Conservation (phyloP, 163 green algal genomes). For the Coccomyxa subellipsoidea region DNA sequence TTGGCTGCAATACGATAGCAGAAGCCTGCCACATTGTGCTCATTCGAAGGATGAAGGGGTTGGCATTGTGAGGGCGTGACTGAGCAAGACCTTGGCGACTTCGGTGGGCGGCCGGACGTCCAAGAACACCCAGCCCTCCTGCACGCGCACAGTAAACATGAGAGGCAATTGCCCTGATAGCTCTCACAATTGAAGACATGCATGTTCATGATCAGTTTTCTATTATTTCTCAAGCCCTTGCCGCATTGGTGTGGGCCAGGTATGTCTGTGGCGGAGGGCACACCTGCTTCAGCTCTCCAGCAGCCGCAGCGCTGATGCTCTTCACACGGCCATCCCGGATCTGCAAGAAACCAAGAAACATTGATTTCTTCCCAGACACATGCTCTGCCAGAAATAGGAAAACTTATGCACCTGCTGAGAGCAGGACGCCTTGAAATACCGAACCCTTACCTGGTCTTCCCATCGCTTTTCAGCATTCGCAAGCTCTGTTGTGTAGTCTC, state of each 20-base stretch:
- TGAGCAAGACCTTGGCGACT: constrained; percentile 64
- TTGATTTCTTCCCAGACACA: too few species aligned
- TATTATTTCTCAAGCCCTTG: neutral
- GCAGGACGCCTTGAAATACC: neutral
- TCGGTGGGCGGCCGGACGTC: constrained; percentile 80
- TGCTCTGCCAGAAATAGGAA: neutral
- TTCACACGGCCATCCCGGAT: constrained; percentile 47
- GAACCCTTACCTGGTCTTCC: constrained; percentile 25
- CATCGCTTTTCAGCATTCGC: constrained; percentile 22
- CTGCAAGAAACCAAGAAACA: constrained; percentile 20
- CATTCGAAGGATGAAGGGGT: too few species aligned
- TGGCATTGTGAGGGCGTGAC: too few species aligned
- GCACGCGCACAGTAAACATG: neutral
- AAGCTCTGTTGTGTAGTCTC: constrained; percentile 8
- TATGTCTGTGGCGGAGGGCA: neutral
- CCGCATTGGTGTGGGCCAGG: neutral
- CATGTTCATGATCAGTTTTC: neutral
- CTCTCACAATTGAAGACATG: too few species aligned
- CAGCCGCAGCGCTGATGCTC: constrained; percentile 46
- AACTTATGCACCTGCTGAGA: neutral
- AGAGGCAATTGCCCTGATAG: neutral
- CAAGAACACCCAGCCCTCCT: constrained; percentile 84
- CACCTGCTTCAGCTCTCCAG: constrained; percentile 48
- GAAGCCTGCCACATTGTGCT: neutral
- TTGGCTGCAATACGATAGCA: neutral